phyloP scores from a whole-genome alignment of 192 early-diverging fungal genomes.

The Coemansia sp. region DNA sequence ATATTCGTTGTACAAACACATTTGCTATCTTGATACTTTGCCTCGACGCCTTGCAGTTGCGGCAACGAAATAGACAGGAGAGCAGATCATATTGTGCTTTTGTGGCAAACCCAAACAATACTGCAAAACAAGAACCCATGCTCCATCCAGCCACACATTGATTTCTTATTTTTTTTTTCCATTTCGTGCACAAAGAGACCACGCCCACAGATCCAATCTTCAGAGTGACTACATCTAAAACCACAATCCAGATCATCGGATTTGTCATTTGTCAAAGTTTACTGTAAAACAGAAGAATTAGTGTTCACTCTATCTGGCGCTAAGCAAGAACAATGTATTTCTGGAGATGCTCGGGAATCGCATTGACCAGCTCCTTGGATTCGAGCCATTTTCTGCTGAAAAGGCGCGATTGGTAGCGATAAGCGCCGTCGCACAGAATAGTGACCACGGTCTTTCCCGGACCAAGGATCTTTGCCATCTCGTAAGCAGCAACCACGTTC shows the following conservation, averaged over 20 bases:
- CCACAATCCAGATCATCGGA: neutral
- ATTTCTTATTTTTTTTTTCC: neutral
- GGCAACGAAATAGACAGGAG: neutral
- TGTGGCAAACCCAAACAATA: neutral
- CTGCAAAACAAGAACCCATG: neutral
- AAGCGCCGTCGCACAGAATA: conserved; percentile 87
- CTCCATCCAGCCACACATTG: neutral
- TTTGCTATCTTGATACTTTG: no score
- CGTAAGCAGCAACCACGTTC: conserved; percentile 88
- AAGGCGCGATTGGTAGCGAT: conserved; percentile 77
- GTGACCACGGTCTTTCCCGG: conserved; percentile 81
- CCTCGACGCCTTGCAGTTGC: no score
- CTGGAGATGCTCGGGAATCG: conserved; percentile 81
- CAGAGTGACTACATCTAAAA: neutral
- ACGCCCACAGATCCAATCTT: neutral
- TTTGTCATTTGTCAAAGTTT: neutral
- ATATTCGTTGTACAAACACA: no score
- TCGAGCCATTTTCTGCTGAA: conserved; percentile 88
- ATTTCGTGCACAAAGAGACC: neutral
- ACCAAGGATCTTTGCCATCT: conserved; percentile 85
- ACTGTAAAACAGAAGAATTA: neutral
- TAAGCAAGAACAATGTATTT: conserved; percentile 79
- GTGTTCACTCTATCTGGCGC: neutral
- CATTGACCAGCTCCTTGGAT: conserved; percentile 72
- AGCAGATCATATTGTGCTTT: neutral